These are phyloP conservation scores for Sugiyamaella mastotermitis DNA, from an alignment of 805 yeast genomes.

Conservation along the genomic window DNA sequence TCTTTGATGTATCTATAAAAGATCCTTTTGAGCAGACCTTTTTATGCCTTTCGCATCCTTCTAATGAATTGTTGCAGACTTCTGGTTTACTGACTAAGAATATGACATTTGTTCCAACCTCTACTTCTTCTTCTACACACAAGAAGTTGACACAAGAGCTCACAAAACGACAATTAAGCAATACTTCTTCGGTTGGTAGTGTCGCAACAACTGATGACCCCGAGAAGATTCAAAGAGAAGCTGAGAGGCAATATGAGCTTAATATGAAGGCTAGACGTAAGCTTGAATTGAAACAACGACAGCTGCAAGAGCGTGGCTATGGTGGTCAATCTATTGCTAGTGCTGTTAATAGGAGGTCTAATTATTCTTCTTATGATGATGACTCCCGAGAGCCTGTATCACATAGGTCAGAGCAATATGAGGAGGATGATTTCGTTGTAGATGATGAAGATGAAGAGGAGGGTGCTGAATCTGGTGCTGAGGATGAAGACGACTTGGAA, in stretches of 20 bases:
- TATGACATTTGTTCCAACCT: conserved; percentile 79
- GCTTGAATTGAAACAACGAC: conserved; percentile 34
- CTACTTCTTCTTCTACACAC: conserved; percentile 83
- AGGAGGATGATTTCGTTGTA: conserved; percentile 34
- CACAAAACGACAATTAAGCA: conserved; percentile 27
- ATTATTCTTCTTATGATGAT: too few species aligned
- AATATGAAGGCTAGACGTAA: conserved; percentile 36
- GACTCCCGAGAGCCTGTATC: neutral
- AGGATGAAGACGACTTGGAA: conserved; percentile 29
- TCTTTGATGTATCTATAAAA: conserved; percentile 63
- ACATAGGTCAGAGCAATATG: conserved; percentile 27
- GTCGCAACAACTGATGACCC: conserved; percentile 39
- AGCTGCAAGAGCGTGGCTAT: conserved; percentile 19
- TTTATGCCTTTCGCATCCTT: conserved; percentile 64
- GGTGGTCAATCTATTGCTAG: too few species aligned
- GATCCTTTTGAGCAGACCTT: conserved; percentile 65
- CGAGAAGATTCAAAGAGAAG: conserved; percentile 38
- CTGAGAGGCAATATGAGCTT: conserved; percentile 34
- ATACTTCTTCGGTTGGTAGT: conserved; percentile 29
- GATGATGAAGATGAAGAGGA: conserved; percentile 29
- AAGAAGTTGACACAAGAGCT: conserved; percentile 54
- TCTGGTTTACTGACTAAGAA: conserved; percentile 58
- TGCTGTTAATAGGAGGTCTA: too few species aligned
- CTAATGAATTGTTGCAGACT: conserved; percentile 63
- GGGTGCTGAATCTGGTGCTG: conserved; percentile 30